Evolutionary conservation across 257 asterid genomes (phyloP), one percentile per base, ranked within the genome.

Genomic region (Nicotiana noctiflora): DNA sequence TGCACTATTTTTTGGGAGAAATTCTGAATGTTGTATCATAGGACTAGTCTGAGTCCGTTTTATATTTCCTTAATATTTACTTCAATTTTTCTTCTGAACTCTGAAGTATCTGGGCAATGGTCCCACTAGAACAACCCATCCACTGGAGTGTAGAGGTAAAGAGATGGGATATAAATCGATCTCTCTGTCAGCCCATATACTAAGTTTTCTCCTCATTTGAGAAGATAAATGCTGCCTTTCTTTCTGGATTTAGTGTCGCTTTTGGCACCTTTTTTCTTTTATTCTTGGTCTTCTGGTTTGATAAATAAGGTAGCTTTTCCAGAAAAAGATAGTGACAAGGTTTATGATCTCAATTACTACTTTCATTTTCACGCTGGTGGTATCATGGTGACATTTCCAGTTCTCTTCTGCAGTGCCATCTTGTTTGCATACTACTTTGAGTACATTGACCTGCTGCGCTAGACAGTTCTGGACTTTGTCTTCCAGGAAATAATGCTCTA

Each of bases 401-500:
- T 18, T 79, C 40, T 78, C 53, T 79, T 18, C 59, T 62, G 63
- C 52, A 17, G 55, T 79, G 9, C 64, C 40, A 44, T 23, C 19
- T 79, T 21, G 57, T 19, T 70, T 70, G 77, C 57, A 44, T 70
- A 5, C 19, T 53, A 63, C 76, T 23, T 27, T 10, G 62, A 79
- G 70, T 25, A 44, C 29, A 79, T 63, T 63, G 63, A 70, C 59
- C 31, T 51, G 49, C 23, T 79, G 74, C 7, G 9, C 31, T 46
- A n/a, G 2, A 63, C 15, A 3, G 51, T 53, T 75, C 65, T 46
- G 75, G 75, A 37, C 1, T 68, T 62, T 81, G 68, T 64, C 77
- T 40, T 80, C 68, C 84, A 52, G 94, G 89, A 80, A 82, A 88
- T 86, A 75, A 87, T 93, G 94, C 75, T 83, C 85, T 82, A 78